These are phyloP conservation scores for Kodamaea ohmeri DNA, from an alignment of 1,139 yeast species.

Conservation along the genomic window DNA sequence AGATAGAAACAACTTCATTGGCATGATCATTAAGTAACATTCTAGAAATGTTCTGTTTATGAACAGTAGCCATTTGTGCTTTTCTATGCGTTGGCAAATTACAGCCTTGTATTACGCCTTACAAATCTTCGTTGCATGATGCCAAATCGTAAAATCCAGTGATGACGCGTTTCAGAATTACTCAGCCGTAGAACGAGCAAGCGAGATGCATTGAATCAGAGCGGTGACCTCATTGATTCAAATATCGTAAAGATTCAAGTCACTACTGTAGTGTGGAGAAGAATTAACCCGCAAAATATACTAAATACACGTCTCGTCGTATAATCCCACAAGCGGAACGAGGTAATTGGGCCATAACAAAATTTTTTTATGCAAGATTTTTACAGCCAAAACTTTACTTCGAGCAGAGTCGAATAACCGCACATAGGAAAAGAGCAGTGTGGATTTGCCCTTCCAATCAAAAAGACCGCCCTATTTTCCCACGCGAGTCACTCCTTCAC, in stretches of 20 bases:
- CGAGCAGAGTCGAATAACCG: slow-evolving; percentile 1
- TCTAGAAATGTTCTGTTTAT: too few relatives aligned
- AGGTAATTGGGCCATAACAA: slow-evolving; percentile 1
- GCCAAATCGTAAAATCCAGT: not conserved
- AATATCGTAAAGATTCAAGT: not conserved
- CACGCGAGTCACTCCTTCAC: not conserved
- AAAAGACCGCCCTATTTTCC: not conserved
- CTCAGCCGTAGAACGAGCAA: not conserved
- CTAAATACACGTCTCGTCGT: slow-evolving; percentile 2
- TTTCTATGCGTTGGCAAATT: too few relatives aligned
- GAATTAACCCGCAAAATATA: too few relatives aligned
- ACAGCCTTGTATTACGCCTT: not conserved
- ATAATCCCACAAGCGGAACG: slow-evolving; percentile 4
- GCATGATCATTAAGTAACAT: too few relatives aligned
- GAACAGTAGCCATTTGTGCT: too few relatives aligned
- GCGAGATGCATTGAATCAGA: not conserved
- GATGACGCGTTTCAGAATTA: not conserved
- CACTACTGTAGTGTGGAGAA: not conserved
- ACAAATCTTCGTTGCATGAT: not conserved
- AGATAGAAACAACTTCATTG: too few relatives aligned
- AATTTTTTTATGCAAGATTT: slow-evolving; percentile 2
- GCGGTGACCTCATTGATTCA: not conserved
- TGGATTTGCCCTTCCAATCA: not conserved
- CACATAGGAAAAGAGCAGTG: slow-evolving; percentile 3
- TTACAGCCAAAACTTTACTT: slow-evolving; percentile 6